These are phyloP conservation scores for Coleophoma crateriformis DNA, from an alignment of 2,329 filamentous ascomycete genomes.

Conservation along the genomic window DNA sequence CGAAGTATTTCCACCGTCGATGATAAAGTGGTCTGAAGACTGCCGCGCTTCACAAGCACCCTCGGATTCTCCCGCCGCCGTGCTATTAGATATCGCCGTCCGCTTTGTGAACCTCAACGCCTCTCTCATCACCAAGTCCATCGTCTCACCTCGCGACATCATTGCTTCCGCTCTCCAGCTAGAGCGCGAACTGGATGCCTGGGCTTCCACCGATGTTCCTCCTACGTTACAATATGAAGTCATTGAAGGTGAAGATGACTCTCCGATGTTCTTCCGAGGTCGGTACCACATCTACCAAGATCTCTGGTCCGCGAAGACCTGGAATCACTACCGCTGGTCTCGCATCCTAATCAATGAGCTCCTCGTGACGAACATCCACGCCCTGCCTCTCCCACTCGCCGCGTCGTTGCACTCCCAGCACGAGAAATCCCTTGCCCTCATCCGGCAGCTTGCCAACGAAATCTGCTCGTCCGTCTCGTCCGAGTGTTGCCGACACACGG, in stretches of 20 bases:
- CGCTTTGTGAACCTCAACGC: conserved; percentile 12
- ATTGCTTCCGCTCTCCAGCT: conserved; percentile 7
- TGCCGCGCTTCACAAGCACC: neutral
- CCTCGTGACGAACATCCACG: conserved; percentile 9
- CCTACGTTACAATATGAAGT: conserved; percentile 10
- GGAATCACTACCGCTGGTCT: conserved; percentile 17
- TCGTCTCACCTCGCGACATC: neutral
- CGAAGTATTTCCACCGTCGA: conserved; percentile 3
- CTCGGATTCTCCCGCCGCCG: conserved; percentile 6
- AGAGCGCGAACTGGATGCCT: conserved; percentile 12
- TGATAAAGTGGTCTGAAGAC: conserved; percentile 4
- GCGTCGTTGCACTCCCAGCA: conserved; percentile 4
- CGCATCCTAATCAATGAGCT: conserved; percentile 18
- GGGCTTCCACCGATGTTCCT: conserved; percentile 12
- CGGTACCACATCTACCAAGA: conserved; percentile 14
- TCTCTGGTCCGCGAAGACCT: conserved; percentile 17
- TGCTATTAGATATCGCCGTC: conserved; percentile 6
- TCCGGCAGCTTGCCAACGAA: conserved; percentile 13
- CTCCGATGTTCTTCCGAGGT: conserved; percentile 7
- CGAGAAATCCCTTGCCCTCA: conserved; percentile 7
- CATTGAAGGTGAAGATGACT: neutral
- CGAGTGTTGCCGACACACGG: conserved; percentile 6
- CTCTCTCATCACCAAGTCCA: neutral
- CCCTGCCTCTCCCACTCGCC: conserved; percentile 2
- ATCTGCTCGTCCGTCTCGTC: conserved; percentile 15